Evolutionary conservation across 2,329 filamentous ascomycete genomes (phyloP), one percentile per base, ranked within the genome.

Genomic region (Drechslerella stenobrocha): DNA sequence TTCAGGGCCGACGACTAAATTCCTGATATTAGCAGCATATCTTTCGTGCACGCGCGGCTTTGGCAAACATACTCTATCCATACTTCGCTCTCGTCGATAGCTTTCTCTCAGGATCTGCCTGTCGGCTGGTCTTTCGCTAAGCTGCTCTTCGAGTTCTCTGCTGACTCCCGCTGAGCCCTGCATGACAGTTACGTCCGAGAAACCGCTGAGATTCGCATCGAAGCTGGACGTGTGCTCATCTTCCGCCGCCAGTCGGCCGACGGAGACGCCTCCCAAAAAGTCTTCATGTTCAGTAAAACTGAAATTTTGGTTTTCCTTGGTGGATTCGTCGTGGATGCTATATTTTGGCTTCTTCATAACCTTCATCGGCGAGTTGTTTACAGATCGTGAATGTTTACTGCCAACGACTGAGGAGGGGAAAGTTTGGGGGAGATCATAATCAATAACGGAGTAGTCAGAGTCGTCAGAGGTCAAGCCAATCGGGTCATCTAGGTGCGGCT

Each of bases 301-400:
- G 26, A 63, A 42, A 52, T 69, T 53, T n/a, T 55, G 48, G 24
- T 69, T 61, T 46, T 69, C 63, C 30, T 67, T 67, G 37, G 30
- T 56, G 23, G 63, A 67, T 26, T 67, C 63, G 55, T 67, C 63
- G 45, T 60, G 47, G 34, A 4, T 51, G 24, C 52, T 50, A 42
- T 69, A 69, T 46, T 69, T 69, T 6, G 64, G 22, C 52, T 69
- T 69, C 44, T 69, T 69, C 56, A 63, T 61, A 22, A 63, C 52
- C 46, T 69, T 69, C 58, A 57, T 56, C 7, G 64, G 64, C 18
- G 64, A 69, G 23, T 24, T 69, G 34, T 69, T 51, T 13, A 46
- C 58, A 6, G 64, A 69, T 63, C 56, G 44, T 15, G 24, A 48
- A 20, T 69, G 64, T 22, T 69, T 69, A 32, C 50, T 58, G 9